Evolutionary conservation across 345 rosid species (phyloP), one percentile per base, ranked within the genome.

Genomic region (Trapa bicornis): DNA sequence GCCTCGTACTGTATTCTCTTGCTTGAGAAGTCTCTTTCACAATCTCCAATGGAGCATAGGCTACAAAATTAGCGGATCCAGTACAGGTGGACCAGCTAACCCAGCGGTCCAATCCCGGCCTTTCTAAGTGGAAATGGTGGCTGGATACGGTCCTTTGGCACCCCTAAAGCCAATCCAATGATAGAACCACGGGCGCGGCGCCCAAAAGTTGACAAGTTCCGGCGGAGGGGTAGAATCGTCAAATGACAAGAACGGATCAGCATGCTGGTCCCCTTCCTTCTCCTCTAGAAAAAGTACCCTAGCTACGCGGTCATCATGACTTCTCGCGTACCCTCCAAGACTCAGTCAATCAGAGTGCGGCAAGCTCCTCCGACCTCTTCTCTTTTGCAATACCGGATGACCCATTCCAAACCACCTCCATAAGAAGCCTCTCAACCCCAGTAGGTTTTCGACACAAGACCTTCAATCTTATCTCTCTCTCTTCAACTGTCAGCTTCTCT

Each of bases 341-440:
- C 5, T 15, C 52, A 47, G 52, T 15, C 9, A 47, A 47, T 47
- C 2, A 7, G 2, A 3, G 12, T 47, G 52, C 52, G 14, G 12
- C 52, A 15, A 9, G 52, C 9, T 22, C 29, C 22, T 48, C 67
- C 15, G 14, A 50, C 43, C 70, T n/a, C 5, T n/a, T 32, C 29
- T 13, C 57, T 17, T 6, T 61, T 38, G 60, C 60, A 67, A 12
- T 3, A 29, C 70, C 64, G 13, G 63, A 63, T 22, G 16, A 72
- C 74, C 70, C 74, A 70, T 70, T 66, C 70, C 70, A 56, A 67
- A 9, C 29, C 15, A 52, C 67, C 66, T 52, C 66, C 39, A 72
- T 72, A 72, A 58, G 67, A 54, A 0, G 61, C 50, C 35, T 35
- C 13, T 17, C 70, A 2, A n/a, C 37, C 29, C 29, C 68, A 9